A percentile compares a stretch with the other conserved stretches of the same genome.
phyloP scores from a whole-genome alignment of 2,329 filamentous ascomycete genomes.

The Pseudocercospora pini-densiflorae region DNA sequence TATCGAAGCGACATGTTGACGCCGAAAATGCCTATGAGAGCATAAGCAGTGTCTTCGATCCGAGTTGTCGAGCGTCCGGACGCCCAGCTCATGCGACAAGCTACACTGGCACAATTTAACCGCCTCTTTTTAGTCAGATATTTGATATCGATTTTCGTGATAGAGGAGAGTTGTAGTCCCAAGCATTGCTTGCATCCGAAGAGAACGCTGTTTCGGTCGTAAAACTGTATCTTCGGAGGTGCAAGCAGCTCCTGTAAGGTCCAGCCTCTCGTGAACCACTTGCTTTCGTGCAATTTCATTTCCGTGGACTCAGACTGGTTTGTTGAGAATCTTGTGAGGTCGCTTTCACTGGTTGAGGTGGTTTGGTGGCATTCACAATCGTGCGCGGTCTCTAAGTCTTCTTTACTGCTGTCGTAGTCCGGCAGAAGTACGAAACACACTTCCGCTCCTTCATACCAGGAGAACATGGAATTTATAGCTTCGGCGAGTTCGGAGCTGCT shows the following conservation, averaged over 20 bases:
- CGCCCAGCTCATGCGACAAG: conserved; percentile 30
- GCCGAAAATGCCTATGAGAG: conserved; percentile 50
- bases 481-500: neutral
- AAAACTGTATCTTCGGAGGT: neutral
- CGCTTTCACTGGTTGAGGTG: neutral
- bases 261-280: neutral
- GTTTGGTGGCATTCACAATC: neutral
- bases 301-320: neutral
- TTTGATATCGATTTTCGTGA: neutral
- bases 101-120: conserved; percentile 5
- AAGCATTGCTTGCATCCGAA: neutral
- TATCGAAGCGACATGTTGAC: conserved; percentile 53
- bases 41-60: conserved; percentile 52
- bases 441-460: neutral
- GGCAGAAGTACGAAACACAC: neutral
- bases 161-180: neutral
- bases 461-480: neutral
- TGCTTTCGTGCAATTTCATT: neutral
- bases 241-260: conserved; percentile 23
- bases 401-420: neutral
- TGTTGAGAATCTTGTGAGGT: neutral
- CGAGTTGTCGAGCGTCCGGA: conserved; percentile 25
- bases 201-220: neutral
- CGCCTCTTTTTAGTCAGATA: neutral
- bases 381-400: neutral